Evolutionary conservation across 1,284 basidiomycete genomes (phyloP), one percentile per base, ranked within the genome.

Genomic region (Grifola frondosa): DNA sequence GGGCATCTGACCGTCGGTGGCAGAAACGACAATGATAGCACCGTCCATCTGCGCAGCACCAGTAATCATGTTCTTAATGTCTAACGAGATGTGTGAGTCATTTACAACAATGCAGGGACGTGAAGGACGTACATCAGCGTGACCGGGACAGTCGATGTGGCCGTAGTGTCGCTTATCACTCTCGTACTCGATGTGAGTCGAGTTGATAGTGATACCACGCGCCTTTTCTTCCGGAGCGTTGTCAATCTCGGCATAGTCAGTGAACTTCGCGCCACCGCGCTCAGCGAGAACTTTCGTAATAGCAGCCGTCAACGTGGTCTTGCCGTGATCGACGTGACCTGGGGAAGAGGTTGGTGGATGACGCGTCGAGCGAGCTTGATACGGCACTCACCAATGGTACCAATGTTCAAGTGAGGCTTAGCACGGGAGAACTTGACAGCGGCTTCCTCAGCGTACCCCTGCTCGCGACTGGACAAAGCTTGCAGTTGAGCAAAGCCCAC

Each of bases 181-280:
- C 76, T 99, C 94, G 70, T 99, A 99, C 70, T 99, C 97, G 67
- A 99, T 94, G 68, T 99, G 97, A 42, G 91, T 75, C 17, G 84
- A 85, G 69, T 88, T 91, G 64, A 99, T 99, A 56, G 97, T 99
- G 71, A 99, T 99, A 75, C 97, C 97, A 70, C 97, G 91, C 46
- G 96, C 96, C 73, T 95, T 97, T 76, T 99, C 97, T 69, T 99
- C 97, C 9, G 97, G 97, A n/a, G 97, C 97, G 77, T 94, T 97
- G 87, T 99, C 97, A 63, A 99, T 99, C 69, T 94, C 85, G 42
- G 81, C 82, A 74, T 99, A 99, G 78, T 96, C 96, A 55, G 97
- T 90, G 71, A 99, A 99, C 67, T 88, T 93, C 54, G 93, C 95
- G 42, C 87, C 90, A 55, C 88, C 86, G 48, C 67, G 65, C 54